These are phyloP conservation scores for Hymenoscyphus infarciens DNA, from an alignment of 2,329 filamentous ascomycete genomes.

Conservation along the genomic window DNA sequence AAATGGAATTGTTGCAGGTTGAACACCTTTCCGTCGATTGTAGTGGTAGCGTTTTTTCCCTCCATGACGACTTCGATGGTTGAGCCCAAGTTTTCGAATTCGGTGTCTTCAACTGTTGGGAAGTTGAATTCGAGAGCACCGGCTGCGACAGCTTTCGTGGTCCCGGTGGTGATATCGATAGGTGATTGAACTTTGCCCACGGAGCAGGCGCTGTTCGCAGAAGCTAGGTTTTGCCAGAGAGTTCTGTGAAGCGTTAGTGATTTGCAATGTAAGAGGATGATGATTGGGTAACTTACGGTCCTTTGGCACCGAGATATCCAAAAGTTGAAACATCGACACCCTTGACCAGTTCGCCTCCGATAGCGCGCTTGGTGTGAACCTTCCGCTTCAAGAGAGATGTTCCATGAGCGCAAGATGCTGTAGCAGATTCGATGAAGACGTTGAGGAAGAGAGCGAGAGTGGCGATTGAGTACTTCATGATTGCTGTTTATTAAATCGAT, in stretches of 20 bases:
- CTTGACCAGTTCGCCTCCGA: slow-evolving; percentile 10
- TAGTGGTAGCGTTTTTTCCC: neutral
- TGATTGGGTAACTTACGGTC: slow-evolving; percentile 19
- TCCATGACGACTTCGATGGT: slow-evolving; percentile 8
- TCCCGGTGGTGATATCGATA: slow-evolving; percentile 2
- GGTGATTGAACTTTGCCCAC: slow-evolving; percentile 8
- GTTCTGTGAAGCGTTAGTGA: slow-evolving; percentile 11
- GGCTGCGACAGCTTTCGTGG: neutral
- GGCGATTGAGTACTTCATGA: slow-evolving; percentile 10
- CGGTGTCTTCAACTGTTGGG: neutral
- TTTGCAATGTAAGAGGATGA: neutral
- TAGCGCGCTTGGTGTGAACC: slow-evolving; percentile 12
- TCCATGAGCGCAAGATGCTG: slow-evolving; percentile 24
- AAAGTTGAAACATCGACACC: slow-evolving; percentile 18
- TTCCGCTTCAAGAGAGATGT: slow-evolving; percentile 19
- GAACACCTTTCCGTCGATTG: slow-evolving; percentile 8
- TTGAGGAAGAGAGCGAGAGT: slow-evolving; percentile 10
- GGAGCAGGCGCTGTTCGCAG: slow-evolving; percentile 18
- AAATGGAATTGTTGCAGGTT: slow-evolving; percentile 52
- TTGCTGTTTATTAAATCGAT: slow-evolving; percentile 2
- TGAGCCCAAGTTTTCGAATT: neutral
- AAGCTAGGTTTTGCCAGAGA: slow-evolving; percentile 18
- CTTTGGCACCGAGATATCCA: slow-evolving; percentile 20
- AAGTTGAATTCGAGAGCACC: slow-evolving; percentile 2
- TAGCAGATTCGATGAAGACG: slow-evolving; percentile 13